A percentile compares a stretch with the other conserved stretches of the same genome.
These are phyloP conservation scores for Leccinum aurantiacum DNA, from an alignment of 768 basidiomycete species.

Conservation along the genomic window DNA sequence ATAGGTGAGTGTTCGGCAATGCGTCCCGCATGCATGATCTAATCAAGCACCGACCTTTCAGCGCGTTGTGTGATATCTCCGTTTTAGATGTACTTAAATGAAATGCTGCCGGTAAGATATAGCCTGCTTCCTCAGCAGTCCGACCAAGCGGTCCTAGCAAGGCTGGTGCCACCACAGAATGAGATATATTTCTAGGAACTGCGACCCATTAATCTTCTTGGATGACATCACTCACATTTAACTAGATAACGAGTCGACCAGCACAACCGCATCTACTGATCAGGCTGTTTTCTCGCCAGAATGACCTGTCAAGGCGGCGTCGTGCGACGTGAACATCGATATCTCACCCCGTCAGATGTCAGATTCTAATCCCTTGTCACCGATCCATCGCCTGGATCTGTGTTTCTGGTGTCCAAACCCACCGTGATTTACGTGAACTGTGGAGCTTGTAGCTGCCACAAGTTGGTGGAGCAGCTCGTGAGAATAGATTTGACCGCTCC, in stretches of 20 bases:
- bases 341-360: neutral
- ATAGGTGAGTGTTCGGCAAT: slow-evolving; percentile 15
- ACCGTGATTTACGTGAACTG: neutral
- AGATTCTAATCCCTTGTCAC: neutral
- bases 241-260: neutral
- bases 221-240: slow-evolving; percentile 15
- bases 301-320: neutral
- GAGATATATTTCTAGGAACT: slow-evolving; percentile 5
- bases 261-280: neutral
- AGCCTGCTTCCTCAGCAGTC: neutral
- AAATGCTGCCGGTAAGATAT: slow-evolving; percentile 1
- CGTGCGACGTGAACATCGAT: neutral
- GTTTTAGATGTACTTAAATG: slow-evolving; percentile 10
- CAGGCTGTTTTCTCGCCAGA: neutral
- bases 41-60: slow-evolving; percentile 5
- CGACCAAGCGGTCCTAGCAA: neutral
- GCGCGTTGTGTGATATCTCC: slow-evolving; percentile 5
- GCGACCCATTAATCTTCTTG: neutral
- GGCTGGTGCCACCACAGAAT: neutral
- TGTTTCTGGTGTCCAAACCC: slow-evolving; percentile 5
- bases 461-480: neutral
- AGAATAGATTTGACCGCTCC: neutral
- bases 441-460: slow-evolving; percentile 1
- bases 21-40: slow-evolving; percentile 4
- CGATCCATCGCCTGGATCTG: slow-evolving; percentile 1